Evolutionary conservation across 2,329 filamentous ascomycete species (phyloP).

Genomic region (Ploettnerulaceae sp.): DNA sequence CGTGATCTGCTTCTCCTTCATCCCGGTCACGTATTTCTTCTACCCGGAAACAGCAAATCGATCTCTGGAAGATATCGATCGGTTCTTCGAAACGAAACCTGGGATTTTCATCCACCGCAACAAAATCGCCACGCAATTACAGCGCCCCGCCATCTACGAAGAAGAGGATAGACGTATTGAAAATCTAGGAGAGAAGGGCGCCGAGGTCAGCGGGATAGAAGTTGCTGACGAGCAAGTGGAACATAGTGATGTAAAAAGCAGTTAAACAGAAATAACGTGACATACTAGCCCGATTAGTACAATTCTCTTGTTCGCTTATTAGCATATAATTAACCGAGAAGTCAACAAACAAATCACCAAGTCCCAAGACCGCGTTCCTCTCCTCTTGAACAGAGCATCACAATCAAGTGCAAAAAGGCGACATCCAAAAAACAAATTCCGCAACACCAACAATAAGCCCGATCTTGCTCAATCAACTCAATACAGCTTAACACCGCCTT

Average conservation of each 20-base stretch:
- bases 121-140: conserved; percentile 20
- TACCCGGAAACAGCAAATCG: conserved; percentile 50
- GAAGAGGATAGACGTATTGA: conserved; percentile 21
- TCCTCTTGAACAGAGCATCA: not conserved
- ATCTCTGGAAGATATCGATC: conserved; percentile 48
- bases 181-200: conserved; percentile 6
- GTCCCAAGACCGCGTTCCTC: no score
- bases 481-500: no score
- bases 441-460: no score
- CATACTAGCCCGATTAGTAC: conserved; percentile 1
- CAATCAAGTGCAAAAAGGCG: not conserved
- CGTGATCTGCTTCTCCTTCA: conserved; percentile 34
- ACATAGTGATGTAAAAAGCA: conserved; percentile 1
- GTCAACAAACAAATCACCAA: not conserved
- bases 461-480: no score
- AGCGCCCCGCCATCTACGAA: conserved; percentile 19
- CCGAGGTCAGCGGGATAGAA: conserved; percentile 1
- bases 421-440: not conserved
- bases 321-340: conserved; percentile 2
- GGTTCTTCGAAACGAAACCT: conserved; percentile 41
- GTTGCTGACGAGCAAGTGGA: conserved; percentile 1
- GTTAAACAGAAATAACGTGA: not conserved
- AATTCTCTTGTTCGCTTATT: no score
- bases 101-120: conserved; percentile 22
- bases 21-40: conserved; percentile 42